Evolutionary conservation across 176 grass and related monocot species (phyloP).

Genomic region (Oryza meyeriana): DNA sequence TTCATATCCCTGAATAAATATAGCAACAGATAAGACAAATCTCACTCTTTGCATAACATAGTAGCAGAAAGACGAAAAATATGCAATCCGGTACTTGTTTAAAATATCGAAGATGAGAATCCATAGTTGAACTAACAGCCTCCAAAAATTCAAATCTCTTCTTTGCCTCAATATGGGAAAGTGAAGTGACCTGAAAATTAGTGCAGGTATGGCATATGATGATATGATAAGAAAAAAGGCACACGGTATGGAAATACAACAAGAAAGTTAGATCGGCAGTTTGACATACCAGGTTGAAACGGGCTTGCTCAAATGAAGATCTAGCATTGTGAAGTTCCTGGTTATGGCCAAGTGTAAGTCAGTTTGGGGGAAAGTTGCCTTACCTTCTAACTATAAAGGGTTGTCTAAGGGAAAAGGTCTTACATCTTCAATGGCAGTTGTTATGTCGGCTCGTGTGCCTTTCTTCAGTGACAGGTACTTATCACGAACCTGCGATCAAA

Average conservation of each 20-base stretch:
- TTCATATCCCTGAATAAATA: slow-evolving; percentile 84
- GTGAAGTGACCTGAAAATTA: slow-evolving; percentile 76
- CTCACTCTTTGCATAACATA: slow-evolving; percentile 31
- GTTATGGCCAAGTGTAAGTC: slow-evolving; percentile 32
- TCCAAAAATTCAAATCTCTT: slow-evolving; percentile 99
- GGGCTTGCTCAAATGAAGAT: slow-evolving; percentile 94
- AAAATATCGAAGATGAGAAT: slow-evolving; percentile 98
- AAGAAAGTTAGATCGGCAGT: neutral
- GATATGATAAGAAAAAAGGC: slow-evolving; percentile 18
- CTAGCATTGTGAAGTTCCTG: slow-evolving; percentile 92
- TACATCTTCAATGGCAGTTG: slow-evolving; percentile 90
- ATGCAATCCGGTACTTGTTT: slow-evolving; percentile 73
- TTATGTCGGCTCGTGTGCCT: slow-evolving; percentile 81
- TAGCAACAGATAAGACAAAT: slow-evolving; percentile 35
- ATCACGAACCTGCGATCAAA: slow-evolving; percentile 70
- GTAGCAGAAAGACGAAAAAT: slow-evolving; percentile 17
- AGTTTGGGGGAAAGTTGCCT: slow-evolving; percentile 15
- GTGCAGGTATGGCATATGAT: slow-evolving; percentile 6
- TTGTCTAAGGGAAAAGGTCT: slow-evolving; percentile 34
- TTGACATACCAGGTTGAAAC: slow-evolving; percentile 88
- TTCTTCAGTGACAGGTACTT: slow-evolving; percentile 91
- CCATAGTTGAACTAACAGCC: slow-evolving; percentile 91
- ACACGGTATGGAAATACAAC: neutral
- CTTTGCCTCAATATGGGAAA: slow-evolving; percentile 93
- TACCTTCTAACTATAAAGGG: slow-evolving; percentile 27